These are phyloP conservation scores for Triticum monococcum DNA, from an alignment of 176 grass and related monocot species.

Conservation along the genomic window DNA sequence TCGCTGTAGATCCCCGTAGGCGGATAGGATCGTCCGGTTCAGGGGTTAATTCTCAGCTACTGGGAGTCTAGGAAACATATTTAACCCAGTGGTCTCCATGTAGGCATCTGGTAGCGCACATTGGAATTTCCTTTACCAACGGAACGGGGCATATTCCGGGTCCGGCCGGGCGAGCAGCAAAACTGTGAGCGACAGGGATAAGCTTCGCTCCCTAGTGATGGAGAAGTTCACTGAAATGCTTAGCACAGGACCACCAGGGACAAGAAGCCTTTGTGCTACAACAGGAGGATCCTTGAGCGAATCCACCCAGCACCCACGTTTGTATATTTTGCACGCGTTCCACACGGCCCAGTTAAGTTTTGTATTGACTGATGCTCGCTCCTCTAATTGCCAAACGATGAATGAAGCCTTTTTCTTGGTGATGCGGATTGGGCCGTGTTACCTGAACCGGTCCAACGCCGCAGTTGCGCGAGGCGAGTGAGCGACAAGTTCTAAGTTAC, in stretches of 20 bases:
- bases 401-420: too few species aligned
- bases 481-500: too few species aligned
- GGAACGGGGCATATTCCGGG: background rate
- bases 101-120: constrained; percentile 2
- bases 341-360: background rate
- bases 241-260: background rate
- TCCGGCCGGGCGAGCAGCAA: background rate
- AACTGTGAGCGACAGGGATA: background rate
- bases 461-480: too few species aligned
- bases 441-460: too few species aligned
- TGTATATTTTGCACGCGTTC: background rate
- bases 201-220: constrained; percentile 12
- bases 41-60: constrained; percentile 17
- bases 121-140: background rate
- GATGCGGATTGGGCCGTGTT: background rate
- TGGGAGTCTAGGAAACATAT: background rate
- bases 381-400: too few species aligned
- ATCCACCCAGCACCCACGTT: background rate
- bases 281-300: background rate
- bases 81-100: constrained; percentile 2
- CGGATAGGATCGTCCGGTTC: constrained; percentile 40
- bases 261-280: background rate
- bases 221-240: constrained; percentile 8
- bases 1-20: background rate
- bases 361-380: background rate